Evolutionary conservation across 2,329 filamentous ascomycete genomes (phyloP).

Genomic region (Neurospora sp.): DNA sequence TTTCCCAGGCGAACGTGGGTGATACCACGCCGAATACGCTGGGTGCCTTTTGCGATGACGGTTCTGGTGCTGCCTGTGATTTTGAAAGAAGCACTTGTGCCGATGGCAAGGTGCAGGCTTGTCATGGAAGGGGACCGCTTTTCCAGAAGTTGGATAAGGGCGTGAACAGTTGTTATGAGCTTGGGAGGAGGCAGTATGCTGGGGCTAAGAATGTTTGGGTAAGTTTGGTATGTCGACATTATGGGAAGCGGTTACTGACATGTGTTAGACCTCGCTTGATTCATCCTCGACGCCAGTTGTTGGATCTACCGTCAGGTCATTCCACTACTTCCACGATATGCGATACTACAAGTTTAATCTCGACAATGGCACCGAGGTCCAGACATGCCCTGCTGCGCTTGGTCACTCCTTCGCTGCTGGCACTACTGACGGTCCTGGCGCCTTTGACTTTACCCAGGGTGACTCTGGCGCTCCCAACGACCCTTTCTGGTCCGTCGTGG

Average conservation of each 20-base stretch:
- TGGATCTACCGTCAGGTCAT: conserved; percentile 59
- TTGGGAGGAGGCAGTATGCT: conserved; percentile 56
- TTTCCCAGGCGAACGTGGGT: conserved; percentile 83
- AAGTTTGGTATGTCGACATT: conserved; percentile 7
- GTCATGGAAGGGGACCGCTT: conserved; percentile 60
- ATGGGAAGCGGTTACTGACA: background rate
- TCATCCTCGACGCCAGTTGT: conserved; percentile 38
- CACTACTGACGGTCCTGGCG: conserved; percentile 79
- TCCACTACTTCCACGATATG: conserved; percentile 77
- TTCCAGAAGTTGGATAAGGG: conserved; percentile 59
- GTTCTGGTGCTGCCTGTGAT: conserved; percentile 56
- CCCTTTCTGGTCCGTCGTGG: conserved; percentile 68
- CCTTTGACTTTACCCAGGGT: conserved; percentile 83
- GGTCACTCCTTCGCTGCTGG: conserved; percentile 87
- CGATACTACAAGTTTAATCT: conserved; percentile 61
- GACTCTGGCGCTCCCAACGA: conserved; percentile 62
- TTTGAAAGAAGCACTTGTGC: conserved; percentile 71
- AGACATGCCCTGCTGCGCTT: conserved; percentile 74
- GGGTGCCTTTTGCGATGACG: conserved; percentile 81
- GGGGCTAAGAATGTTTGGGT: conserved; percentile 43
- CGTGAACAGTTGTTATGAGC: conserved; percentile 65
- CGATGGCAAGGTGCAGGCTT: conserved; percentile 54
- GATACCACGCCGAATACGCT: conserved; percentile 79
- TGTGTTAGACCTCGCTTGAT: conserved; percentile 40
- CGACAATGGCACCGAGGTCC: conserved; percentile 58